Percentiles rank a stretch among this genome's conserved stretches.
Conservation (phyloP, 2,329 filamentous ascomycete species). For the Arthrobotrys iridis region DNA sequence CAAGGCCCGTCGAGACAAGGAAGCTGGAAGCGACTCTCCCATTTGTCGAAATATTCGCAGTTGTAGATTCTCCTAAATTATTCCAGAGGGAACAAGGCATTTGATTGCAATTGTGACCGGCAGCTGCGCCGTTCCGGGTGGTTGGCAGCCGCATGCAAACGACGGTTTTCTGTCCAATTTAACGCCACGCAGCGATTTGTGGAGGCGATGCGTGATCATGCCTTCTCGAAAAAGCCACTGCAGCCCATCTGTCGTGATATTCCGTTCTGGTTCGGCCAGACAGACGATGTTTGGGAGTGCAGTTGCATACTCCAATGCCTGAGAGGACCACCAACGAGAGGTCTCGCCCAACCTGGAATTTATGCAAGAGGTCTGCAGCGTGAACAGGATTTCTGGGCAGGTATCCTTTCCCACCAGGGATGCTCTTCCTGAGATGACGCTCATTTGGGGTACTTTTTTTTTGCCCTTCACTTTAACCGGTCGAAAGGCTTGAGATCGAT, state of each 20-base stretch:
- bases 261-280: constrained; percentile 30
- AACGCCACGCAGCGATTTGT: constrained; percentile 19
- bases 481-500: constrained; percentile 26
- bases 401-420: constrained; percentile 22
- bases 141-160: constrained; percentile 13
- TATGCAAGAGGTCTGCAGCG: constrained; percentile 12
- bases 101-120: neutral
- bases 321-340: neutral
- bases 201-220: constrained; percentile 13
- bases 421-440: constrained; percentile 34
- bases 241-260: constrained; percentile 3
- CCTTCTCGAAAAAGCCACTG: constrained; percentile 22
- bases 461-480: constrained; percentile 50
- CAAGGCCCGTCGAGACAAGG: constrained; percentile 22
- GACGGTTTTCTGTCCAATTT: constrained; percentile 44
- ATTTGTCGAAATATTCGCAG: neutral
- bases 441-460: constrained; percentile 32
- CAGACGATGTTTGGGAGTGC: neutral
- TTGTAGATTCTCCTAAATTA: constrained; percentile 29
- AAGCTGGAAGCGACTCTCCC: constrained; percentile 25
- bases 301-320: neutral
- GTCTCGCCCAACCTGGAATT: neutral
- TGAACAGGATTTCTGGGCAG: constrained; percentile 14
- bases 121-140: neutral
- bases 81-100: constrained; percentile 27